Evolutionary conservation across 2,329 filamentous ascomycete genomes (phyloP).

Genomic region (Paradendryphiella salina): DNA sequence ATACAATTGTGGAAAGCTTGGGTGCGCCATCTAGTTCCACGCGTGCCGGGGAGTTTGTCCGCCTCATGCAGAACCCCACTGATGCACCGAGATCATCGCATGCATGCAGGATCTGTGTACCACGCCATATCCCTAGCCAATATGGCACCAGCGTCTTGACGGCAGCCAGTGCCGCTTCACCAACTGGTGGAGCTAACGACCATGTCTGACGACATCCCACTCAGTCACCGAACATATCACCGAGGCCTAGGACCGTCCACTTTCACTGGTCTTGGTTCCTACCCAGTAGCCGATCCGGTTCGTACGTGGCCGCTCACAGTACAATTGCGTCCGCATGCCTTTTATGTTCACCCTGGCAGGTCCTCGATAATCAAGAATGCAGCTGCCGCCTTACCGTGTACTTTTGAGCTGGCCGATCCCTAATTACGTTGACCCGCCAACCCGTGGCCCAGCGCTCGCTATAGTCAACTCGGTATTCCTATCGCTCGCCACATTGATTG

Average conservation of each 20-base stretch:
- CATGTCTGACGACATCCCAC: constrained; percentile 1
- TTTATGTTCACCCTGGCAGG: constrained; percentile 4
- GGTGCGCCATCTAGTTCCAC: background rate
- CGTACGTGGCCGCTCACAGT: background rate
- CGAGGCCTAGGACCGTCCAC: background rate
- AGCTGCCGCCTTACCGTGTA: constrained; percentile 36
- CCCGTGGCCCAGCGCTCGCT: constrained; percentile 47
- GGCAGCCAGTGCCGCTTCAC: constrained; percentile 1
- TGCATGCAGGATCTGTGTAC: constrained; percentile 2
- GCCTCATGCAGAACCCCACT: background rate
- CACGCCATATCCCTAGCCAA: background rate
- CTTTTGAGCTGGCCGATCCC: constrained; percentile 46
- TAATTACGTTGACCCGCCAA: constrained; percentile 48
- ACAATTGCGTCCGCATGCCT: constrained; percentile 9
- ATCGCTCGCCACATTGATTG: constrained; percentile 41
- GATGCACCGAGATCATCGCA: constrained; percentile 7
- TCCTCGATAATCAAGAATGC: constrained; percentile 26
- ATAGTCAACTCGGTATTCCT: constrained; percentile 49
- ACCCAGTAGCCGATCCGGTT: background rate
- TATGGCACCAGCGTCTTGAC: constrained; percentile 5
- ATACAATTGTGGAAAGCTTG: background rate
- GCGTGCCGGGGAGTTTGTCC: background rate
- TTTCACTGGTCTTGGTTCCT: constrained; percentile 1
- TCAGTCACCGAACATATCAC: constrained; percentile 6
- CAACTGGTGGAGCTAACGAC: constrained; percentile 3